A percentile compares a stretch with the other conserved stretches of the same genome.
Conservation (phyloP, 2,329 filamentous ascomycete species). For the Proliferodiscus dingleyae region DNA sequence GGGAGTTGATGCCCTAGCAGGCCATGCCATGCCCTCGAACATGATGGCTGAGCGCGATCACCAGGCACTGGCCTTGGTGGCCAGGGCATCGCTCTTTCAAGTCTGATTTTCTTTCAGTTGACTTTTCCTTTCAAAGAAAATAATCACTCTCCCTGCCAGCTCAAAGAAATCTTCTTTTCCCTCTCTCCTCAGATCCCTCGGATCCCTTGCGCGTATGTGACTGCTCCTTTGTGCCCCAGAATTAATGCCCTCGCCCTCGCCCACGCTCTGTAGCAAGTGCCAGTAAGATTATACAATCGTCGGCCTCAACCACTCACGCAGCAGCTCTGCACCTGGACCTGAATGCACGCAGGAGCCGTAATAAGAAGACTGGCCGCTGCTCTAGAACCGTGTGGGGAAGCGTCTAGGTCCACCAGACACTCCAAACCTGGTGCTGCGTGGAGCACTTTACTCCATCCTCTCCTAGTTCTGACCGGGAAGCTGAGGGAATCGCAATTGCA, state of each 20-base stretch:
- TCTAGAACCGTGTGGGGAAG: constrained; percentile 1
- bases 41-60: constrained; percentile 1
- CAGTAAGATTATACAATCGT: constrained; percentile 1
- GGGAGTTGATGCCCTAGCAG: no score
- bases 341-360: not conserved
- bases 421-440: no score
- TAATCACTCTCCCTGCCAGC: no score
- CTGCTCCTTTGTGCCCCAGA: not conserved
- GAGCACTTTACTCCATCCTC: no score
- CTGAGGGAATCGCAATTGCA: no score
- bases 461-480: no score
- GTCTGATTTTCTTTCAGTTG: no score
- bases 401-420: no score
- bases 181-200: constrained; percentile 3
- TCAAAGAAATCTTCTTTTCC: no score
- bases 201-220: not conserved
- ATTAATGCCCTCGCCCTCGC: not conserved
- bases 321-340: not conserved
- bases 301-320: not conserved
- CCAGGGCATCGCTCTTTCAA: no score
- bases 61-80: not conserved
- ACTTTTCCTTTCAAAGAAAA: not conserved
- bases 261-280: not conserved
- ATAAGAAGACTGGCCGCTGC: not conserved
- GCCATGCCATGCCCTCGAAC: no score